These are phyloP conservation scores for Aspergillus ochraceus DNA, from an alignment of 2,329 filamentous ascomycete genomes.

Conservation along the genomic window DNA sequence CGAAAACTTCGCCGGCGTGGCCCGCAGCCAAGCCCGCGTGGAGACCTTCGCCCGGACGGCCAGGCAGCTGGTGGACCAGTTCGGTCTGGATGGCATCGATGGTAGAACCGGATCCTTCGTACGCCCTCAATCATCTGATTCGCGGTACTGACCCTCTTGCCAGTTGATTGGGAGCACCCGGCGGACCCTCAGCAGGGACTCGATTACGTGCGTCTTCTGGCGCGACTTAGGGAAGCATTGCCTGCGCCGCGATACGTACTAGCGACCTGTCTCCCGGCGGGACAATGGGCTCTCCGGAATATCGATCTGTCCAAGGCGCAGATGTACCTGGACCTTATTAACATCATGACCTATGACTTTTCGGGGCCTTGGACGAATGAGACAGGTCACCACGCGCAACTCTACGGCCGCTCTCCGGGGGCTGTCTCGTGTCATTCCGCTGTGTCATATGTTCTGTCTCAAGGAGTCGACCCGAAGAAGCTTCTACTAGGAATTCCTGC, in stretches of 20 bases:
- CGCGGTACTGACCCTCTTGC: not conserved
- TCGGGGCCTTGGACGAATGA: constrained; percentile 67
- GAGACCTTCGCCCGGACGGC: constrained; percentile 72
- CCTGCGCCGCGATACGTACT: constrained; percentile 68
- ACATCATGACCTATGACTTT: constrained; percentile 80
- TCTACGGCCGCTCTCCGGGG: constrained; percentile 58
- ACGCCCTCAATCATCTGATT: not conserved
- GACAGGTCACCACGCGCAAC: constrained; percentile 73
- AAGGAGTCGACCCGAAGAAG: constrained; percentile 68
- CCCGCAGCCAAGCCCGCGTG: constrained; percentile 58
- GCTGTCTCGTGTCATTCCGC: constrained; percentile 63
- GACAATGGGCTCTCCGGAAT: constrained; percentile 63
- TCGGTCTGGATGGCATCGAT: constrained; percentile 73
- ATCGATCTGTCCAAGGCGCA: constrained; percentile 66
- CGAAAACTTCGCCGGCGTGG: constrained; percentile 67
- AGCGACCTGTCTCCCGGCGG: constrained; percentile 71
- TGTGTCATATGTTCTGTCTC: constrained; percentile 64
- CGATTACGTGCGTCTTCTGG: constrained; percentile 70
- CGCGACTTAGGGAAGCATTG: constrained; percentile 65
- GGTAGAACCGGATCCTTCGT: constrained; percentile 51
- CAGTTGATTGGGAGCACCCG: constrained; percentile 82
- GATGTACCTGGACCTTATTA: constrained; percentile 70
- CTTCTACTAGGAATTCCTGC: constrained; percentile 74
- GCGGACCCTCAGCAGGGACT: constrained; percentile 64
- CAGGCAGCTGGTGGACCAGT: constrained; percentile 66